Conservation (phyloP, 2,329 filamentous ascomycete species). For the Magnaporthiopsis incrustans region DNA sequence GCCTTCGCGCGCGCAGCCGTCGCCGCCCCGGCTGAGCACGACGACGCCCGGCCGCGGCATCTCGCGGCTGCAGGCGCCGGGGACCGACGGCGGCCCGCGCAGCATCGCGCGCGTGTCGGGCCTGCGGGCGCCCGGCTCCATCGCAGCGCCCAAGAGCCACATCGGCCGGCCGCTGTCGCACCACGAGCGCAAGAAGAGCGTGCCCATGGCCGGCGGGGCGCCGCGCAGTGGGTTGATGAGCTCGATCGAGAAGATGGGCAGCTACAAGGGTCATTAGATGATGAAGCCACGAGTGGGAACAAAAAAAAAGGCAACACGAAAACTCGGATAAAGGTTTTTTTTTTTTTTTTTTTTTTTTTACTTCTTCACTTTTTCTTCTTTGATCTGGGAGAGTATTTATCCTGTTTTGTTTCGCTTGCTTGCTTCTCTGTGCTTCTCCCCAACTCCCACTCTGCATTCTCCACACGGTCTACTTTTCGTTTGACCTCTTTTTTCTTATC, state of each 20-base stretch:
- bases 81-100: not conserved
- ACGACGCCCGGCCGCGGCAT: slow-evolving; percentile 16
- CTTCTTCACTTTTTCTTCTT: not conserved
- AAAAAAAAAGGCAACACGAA: not conserved
- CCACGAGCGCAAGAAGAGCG: slow-evolving; percentile 38
- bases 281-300: not conserved
- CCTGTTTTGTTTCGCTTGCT: too few relatives aligned
- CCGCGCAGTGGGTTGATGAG: slow-evolving; percentile 68
- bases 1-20: slow-evolving; percentile 14
- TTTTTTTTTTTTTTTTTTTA: not conserved
- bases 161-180: slow-evolving; percentile 30
- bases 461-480: not conserved
- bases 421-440: not conserved
- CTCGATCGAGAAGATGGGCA: slow-evolving; percentile 84
- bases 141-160: slow-evolving; percentile 37
- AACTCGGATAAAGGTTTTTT: not conserved
- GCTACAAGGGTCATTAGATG: slow-evolving; percentile 33
- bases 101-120: slow-evolving; percentile 32
- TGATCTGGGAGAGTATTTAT: not conserved
- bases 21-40: slow-evolving; percentile 11
- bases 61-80: slow-evolving; percentile 13
- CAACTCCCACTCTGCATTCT: not conserved
- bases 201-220: slow-evolving; percentile 15
- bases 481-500: not conserved
- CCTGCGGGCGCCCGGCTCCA: slow-evolving; percentile 50